These are phyloP conservation scores for Vaccinium macrocarpon DNA, from an alignment of 148 eudicot genomes.

Conservation along the genomic window DNA sequence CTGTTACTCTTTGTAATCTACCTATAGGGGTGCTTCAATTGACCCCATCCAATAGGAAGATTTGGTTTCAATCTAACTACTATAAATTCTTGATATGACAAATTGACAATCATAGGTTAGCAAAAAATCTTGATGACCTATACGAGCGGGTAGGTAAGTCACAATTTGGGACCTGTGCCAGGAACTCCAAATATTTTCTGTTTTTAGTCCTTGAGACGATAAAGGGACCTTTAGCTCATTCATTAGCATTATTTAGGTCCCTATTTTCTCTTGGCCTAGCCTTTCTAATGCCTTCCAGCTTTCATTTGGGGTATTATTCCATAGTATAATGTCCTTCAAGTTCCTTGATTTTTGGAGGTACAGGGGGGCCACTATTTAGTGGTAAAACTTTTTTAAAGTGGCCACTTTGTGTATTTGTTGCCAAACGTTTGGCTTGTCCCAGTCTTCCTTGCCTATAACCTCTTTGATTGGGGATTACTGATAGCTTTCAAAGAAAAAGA, in stretches of 20 bases:
- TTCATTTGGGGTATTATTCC: background rate
- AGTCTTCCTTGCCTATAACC: background rate
- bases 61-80: background rate
- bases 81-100: background rate
- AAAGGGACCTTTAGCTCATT: background rate
- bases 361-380: background rate
- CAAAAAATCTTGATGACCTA: background rate
- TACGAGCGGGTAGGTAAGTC: background rate
- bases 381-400: background rate
- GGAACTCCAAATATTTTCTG: background rate
- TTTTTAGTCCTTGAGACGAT: background rate
- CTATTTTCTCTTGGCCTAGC: background rate
- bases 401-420: background rate
- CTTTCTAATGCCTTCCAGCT: background rate
- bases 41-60: background rate
- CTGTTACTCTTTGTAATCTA: background rate
- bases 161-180: background rate
- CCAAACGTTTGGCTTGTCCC: too few species aligned
- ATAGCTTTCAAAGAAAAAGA: too few species aligned
- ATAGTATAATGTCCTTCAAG: background rate
- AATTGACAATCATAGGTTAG: background rate
- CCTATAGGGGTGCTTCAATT: background rate
- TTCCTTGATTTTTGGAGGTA: background rate
- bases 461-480: background rate
- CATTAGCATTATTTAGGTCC: background rate